Evolutionary conservation across 768 basidiomycete species (phyloP), one percentile per base, ranked within the genome.

Genomic region (Amanita inopinata): DNA sequence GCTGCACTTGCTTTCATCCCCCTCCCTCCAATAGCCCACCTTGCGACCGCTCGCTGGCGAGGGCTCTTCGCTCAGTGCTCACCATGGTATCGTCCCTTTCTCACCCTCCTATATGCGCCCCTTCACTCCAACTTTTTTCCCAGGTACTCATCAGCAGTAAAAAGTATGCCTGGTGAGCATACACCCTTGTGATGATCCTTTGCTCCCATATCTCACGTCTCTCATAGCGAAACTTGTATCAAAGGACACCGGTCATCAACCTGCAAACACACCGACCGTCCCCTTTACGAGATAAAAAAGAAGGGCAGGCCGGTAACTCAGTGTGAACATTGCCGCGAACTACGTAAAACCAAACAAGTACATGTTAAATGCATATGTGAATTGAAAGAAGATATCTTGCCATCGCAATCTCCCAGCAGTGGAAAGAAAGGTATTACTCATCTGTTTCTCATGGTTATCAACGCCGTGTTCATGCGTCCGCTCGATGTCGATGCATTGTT

Each of bases 301-400:
- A 92, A 94, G 58, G 91, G 91, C 2, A 76, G 91, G 30, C 91
- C 91, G 1, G 75, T 90, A 18, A 89, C 92, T 5, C 91, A 94
- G 60, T 96, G 92, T 62, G 76, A 80, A 53, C 80, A 82, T 54
- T 94, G 92, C 62, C 77, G 88, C 49, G 80, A 89, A 56, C 68
- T 86, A 43, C 73, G 91, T 38, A 86, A 88, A 71, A 82, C 78
- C 48, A 85, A 81, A 66, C 83, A 82, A 64, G 77, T 90, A 47
- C 88, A 91, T 56, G 78, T 84, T 49, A 89, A 86, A 64, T 90
- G 88, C 60, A 73, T 76, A 47, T 90, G 88, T 76, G 71, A 85
- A 80, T 50, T 76, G 66, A 74, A 83, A 70, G 68, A 80, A 70
- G 60, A 80, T 67, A 48, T 68, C 32, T 23, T 35, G 15, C n/a